Evolutionary conservation across 331 rosid genomes (phyloP), one percentile per base, ranked within the genome.

Genomic region (Saraca asoca): DNA sequence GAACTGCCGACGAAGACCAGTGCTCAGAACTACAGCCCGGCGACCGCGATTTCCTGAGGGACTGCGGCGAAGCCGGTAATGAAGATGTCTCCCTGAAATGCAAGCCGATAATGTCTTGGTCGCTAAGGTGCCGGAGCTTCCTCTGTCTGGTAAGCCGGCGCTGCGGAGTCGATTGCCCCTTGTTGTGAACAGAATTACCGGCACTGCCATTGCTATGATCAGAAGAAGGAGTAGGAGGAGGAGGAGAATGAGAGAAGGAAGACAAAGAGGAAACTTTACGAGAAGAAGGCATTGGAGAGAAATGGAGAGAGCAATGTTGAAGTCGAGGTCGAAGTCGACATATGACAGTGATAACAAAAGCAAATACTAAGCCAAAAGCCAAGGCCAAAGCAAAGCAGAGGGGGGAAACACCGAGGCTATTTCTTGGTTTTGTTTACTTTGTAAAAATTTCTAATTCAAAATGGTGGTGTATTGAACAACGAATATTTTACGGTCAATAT

Each of bases 141-240:
- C 79, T 65, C 82, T 83, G 95, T 38, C 95, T 74, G 3, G 91
- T 89, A 51, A 93, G 85, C 69, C 90, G 76, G 35, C 91, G 82
- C 11, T 53, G 85, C 57, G 64, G 74, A 34, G 68, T 37, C 0
- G 80, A 76, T 42, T 56, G 60, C 12, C 45, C 66, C 7, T 11
- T 41, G 13, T 15, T 16, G 18, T 15, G 48, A 11, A 2, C 12
- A 29, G 15, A 9, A 38, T 42, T 17, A 18, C 3, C 39, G 31
- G 9, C 65, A 61, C n/a, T 70, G 48, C 19, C 63, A 52, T 42
- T 7, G 33, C 15, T 13, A 8, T 15, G 33, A 34, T 10, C 7
- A 29, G 39, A 14, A 10, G 72, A 54, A 54, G 53, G 14, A 0
- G 43, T 8, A 16, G 76, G 63, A 6, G 78, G 56, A 0, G 54